These are phyloP conservation scores for Malus sylvestris DNA, from an alignment of 306 rosid genomes.

Conservation along the genomic window DNA sequence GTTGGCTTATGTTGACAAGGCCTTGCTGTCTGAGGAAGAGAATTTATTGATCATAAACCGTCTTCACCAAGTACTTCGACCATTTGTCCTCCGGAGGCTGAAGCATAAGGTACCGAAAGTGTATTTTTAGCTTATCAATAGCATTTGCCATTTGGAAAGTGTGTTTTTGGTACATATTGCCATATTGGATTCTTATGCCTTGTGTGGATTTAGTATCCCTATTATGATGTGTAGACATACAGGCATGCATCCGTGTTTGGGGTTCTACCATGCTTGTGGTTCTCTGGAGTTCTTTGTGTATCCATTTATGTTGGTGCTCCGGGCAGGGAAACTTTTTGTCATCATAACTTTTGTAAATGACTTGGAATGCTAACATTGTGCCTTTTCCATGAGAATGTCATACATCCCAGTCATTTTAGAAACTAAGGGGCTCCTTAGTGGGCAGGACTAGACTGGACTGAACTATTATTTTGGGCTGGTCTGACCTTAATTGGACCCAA, in stretches of 20 bases:
- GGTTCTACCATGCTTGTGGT: not conserved
- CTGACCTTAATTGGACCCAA: not conserved
- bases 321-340: not conserved
- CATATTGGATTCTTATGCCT: not conserved
- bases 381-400: not conserved
- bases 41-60: slow-evolving; percentile 98
- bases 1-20: slow-evolving; percentile 42
- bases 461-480: not conserved
- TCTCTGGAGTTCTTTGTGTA: not conserved
- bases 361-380: not conserved
- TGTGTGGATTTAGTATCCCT: not conserved
- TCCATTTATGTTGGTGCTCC: not conserved
- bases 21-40: slow-evolving; percentile 95
- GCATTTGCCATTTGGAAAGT: not conserved
- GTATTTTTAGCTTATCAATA: slow-evolving; percentile 7
- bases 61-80: slow-evolving; percentile 97
- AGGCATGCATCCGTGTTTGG: not conserved
- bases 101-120: slow-evolving; percentile 79
- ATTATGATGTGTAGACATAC: not conserved
- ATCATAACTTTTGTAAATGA: not conserved
- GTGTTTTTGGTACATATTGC: not conserved
- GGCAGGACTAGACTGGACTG: not conserved
- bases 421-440: not conserved
- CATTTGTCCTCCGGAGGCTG: slow-evolving; percentile 97
- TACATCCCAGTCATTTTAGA: not conserved